Percentiles rank a stretch among this genome's conserved stretches.
These are phyloP conservation scores for Termitomyces sp. DNA, from an alignment of 768 basidiomycete species.

Conservation along the genomic window DNA sequence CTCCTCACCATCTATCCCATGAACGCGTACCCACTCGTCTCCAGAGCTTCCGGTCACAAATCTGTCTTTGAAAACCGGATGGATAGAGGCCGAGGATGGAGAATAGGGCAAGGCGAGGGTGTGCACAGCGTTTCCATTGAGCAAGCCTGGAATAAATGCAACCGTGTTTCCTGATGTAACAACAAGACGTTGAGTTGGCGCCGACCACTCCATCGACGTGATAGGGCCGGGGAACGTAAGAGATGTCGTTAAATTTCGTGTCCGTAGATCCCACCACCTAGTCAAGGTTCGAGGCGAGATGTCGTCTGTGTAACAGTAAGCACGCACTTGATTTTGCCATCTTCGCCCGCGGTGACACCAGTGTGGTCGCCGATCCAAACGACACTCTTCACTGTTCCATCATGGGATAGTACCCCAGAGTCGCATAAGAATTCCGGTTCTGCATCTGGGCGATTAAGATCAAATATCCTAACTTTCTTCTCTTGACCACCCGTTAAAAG, in stretches of 20 bases:
- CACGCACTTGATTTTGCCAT: conserved; percentile 80
- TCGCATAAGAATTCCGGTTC: conserved; percentile 78
- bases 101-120: conserved; percentile 77
- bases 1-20: conserved; percentile 88
- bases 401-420: conserved; percentile 61
- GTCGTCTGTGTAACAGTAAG: background rate
- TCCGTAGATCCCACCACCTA: conserved; percentile 97
- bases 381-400: conserved; percentile 88
- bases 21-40: conserved; percentile 97
- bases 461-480: conserved; percentile 95
- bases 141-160: conserved; percentile 78
- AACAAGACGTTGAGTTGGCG: conserved; percentile 74
- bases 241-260: conserved; percentile 62
- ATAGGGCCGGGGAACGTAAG: conserved; percentile 75
- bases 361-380: conserved; percentile 89
- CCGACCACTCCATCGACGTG: conserved; percentile 91
- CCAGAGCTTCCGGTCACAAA: conserved; percentile 87
- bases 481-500: conserved; percentile 93
- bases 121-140: conserved; percentile 62
- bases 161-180: conserved; percentile 91
- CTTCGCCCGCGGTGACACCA: conserved; percentile 88
- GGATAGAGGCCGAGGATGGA: conserved; percentile 92
- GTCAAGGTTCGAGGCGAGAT: conserved; percentile 12
- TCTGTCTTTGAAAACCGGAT: conserved; percentile 81
- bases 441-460: conserved; percentile 80